Conservation (phyloP, 2,329 filamentous ascomycete species). For the Fusarium pseudocircinatum region DNA sequence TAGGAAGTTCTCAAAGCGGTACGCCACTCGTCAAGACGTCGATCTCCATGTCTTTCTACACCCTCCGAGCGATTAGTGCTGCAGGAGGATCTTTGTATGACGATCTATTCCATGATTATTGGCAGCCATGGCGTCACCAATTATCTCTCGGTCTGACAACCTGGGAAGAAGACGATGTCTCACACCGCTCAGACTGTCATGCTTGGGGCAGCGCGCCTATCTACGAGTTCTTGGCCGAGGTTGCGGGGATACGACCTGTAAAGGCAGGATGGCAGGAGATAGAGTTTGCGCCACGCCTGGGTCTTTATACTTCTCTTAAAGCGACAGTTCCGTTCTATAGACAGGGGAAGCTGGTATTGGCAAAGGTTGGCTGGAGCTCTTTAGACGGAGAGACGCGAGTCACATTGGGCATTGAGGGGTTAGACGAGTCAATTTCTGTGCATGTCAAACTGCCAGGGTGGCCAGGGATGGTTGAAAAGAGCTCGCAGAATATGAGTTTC, state of each 20-base stretch:
- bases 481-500: neutral
- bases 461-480: neutral
- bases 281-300: neutral
- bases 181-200: neutral
- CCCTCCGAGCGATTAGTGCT: neutral
- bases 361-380: neutral
- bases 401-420: neutral
- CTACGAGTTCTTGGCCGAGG: neutral
- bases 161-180: neutral
- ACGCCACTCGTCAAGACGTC: accelerated
- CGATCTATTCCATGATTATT: neutral
- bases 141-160: neutral
- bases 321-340: neutral
- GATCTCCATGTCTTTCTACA: neutral
- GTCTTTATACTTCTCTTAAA: neutral
- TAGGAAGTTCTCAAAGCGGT: accelerated
- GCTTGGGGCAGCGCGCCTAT: neutral
- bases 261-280: neutral
- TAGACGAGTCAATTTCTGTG: neutral
- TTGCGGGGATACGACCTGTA: neutral
- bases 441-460: neutral
- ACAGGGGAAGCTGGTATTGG: accelerated
- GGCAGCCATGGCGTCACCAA: neutral
- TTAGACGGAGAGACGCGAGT: neutral
- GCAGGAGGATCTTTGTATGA: neutral